Conservation (phyloP, 805 yeast genomes). For the Danielia reshetovae region DNA sequence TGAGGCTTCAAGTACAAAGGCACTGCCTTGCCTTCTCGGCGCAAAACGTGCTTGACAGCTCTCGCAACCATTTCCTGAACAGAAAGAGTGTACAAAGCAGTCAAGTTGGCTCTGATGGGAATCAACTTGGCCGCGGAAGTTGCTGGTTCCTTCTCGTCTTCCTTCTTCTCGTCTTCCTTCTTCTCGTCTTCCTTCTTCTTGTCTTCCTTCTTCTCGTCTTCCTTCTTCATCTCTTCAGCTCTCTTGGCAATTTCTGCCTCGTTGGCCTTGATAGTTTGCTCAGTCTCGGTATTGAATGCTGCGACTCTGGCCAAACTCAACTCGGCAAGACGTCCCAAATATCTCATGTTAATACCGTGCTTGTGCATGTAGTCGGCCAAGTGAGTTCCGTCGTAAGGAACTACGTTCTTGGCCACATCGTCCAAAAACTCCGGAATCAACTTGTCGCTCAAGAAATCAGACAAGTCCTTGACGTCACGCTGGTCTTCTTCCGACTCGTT, state of each 20-base stretch:
- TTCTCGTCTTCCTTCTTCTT: conserved; percentile 17
- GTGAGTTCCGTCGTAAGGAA: conserved; percentile 82
- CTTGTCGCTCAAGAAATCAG: conserved; percentile 53
- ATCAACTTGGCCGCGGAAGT: conserved; percentile 37
- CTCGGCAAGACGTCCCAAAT: conserved; percentile 63
- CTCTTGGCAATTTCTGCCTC: conserved; percentile 24
- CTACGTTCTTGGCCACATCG: conserved; percentile 50
- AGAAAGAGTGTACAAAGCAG: conserved; percentile 45
- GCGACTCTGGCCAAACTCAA: conserved; percentile 21
- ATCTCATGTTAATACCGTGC: conserved; percentile 84
- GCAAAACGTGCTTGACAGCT: conserved; percentile 69
- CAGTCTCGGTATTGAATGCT: conserved; percentile 10
- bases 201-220: conserved; percentile 19
- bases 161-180: conserved; percentile 17
- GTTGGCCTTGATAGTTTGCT: conserved; percentile 23
- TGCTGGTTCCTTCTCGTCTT: conserved; percentile 24
- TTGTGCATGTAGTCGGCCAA: conserved; percentile 66
- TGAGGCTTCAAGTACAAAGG: conserved; percentile 56
- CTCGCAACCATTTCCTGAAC: conserved; percentile 76
- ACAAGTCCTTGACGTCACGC: conserved; percentile 63
- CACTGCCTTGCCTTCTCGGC: conserved; percentile 39
- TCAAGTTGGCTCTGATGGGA: conserved; percentile 40
- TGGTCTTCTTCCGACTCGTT: conserved; percentile 47
- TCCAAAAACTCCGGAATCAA: conserved; percentile 62
- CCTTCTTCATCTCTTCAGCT: conserved; percentile 4